Conservation (phyloP, 108 stramenopile genomes). For the Asterionellopsis glacialis region DNA sequence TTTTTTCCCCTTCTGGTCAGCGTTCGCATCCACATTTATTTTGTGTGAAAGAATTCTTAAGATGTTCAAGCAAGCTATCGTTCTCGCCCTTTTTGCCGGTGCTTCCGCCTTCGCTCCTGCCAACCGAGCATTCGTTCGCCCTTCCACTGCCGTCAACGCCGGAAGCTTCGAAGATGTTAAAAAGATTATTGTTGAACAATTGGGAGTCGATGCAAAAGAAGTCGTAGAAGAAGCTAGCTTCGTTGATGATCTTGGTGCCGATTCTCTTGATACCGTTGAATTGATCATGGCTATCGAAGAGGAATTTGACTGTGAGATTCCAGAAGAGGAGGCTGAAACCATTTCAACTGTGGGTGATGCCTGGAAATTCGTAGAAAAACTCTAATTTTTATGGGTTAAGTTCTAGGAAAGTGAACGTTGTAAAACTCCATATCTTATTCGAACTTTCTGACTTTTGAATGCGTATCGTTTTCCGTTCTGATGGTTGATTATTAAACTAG, state of each 20-base stretch:
- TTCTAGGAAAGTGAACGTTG: too few species aligned
- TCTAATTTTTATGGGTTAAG: too few species aligned
- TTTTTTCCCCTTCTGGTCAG: too few species aligned
- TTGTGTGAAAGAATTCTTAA: neutral
- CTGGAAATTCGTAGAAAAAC: constrained; percentile 74
- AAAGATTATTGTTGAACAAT: constrained; percentile 45
- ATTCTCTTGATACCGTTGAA: constrained; percentile 96
- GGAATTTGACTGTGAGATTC: constrained; percentile 95
- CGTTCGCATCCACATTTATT: too few species aligned
- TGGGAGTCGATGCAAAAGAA: constrained; percentile 59
- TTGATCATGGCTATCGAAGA: constrained; percentile 97
- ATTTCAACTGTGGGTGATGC: constrained; percentile 90
- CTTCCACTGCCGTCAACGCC: constrained; percentile 38
- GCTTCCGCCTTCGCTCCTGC: constrained; percentile 72
- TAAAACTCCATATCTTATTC: too few species aligned
- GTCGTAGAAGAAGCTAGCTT: constrained; percentile 64
- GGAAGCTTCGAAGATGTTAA: constrained; percentile 41
- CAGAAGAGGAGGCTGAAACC: constrained; percentile 92
- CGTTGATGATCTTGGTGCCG: constrained; percentile 95
- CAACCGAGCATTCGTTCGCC: constrained; percentile 22
- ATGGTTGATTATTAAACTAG: too few species aligned
- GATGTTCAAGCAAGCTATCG: constrained; percentile 59
- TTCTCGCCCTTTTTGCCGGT: constrained; percentile 64
- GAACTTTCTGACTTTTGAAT: too few species aligned
- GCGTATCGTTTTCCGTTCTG: too few species aligned